These are phyloP conservation scores for Podila clonocystis DNA, from an alignment of 192 early-diverging fungal species.

Conservation along the genomic window DNA sequence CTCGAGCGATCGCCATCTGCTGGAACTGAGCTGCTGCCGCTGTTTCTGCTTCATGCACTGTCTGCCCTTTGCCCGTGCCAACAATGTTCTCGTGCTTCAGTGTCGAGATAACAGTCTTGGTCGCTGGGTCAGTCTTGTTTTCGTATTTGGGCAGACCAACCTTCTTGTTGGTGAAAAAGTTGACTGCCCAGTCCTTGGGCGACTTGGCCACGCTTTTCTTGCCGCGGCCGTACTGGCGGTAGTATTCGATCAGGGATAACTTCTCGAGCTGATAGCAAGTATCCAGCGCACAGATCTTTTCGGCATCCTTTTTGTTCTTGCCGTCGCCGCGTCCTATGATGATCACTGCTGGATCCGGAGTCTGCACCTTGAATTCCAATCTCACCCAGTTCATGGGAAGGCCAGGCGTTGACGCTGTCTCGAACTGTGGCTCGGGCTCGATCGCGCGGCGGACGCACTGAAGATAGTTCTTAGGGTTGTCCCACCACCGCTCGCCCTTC, in stretches of 20 bases:
- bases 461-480: slow-evolving; percentile 48
- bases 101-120: slow-evolving; percentile 23
- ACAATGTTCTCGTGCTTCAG: slow-evolving; percentile 45
- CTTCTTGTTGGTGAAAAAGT: slow-evolving; percentile 50
- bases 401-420: slow-evolving; percentile 21
- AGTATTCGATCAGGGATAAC: slow-evolving; percentile 44
- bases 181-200: slow-evolving; percentile 49
- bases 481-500: slow-evolving; percentile 52
- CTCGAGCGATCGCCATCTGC: slow-evolving; percentile 43
- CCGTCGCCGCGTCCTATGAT: slow-evolving; percentile 49
- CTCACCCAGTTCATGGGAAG: slow-evolving; percentile 48
- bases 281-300: slow-evolving; percentile 50
- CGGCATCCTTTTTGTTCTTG: slow-evolving; percentile 56
- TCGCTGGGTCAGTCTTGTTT: slow-evolving; percentile 24
- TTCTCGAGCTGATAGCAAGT: slow-evolving; percentile 50
- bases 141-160: slow-evolving; percentile 39
- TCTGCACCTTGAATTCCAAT: slow-evolving; percentile 45
- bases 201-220: slow-evolving; percentile 44
- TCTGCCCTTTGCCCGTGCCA: slow-evolving; percentile 44
- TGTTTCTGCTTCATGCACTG: slow-evolving; percentile 45
- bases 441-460: slow-evolving; percentile 43
- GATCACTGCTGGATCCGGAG: slow-evolving; percentile 32
- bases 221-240: slow-evolving; percentile 46
- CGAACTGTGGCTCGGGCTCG: slow-evolving; percentile 44
- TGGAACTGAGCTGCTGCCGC: slow-evolving; percentile 52